Conservation (phyloP, 116 monocot genomes). For the Iris pallida region DNA sequence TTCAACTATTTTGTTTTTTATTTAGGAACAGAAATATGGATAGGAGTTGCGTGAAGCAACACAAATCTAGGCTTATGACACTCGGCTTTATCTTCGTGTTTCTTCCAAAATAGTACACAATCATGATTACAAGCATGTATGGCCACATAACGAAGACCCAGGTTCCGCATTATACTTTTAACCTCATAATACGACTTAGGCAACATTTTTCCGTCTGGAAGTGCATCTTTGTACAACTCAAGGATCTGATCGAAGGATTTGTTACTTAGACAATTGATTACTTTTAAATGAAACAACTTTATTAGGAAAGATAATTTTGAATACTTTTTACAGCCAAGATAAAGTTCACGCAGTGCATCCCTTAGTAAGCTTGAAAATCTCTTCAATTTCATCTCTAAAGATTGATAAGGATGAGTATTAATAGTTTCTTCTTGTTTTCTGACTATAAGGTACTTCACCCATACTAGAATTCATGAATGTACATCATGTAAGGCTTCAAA, state of each 20-base stretch:
- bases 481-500: too few relatives aligned
- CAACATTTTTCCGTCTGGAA: neutral
- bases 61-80: neutral
- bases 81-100: neutral
- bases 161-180: neutral
- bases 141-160: neutral
- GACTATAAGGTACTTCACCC: neutral
- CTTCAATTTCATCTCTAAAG: neutral
- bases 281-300: neutral
- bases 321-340: neutral
- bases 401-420: neutral
- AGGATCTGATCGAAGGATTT: neutral
- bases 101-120: neutral
- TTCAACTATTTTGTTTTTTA: too few relatives aligned
- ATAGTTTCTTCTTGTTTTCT: neutral
- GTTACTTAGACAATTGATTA: neutral
- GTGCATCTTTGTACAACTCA: neutral
- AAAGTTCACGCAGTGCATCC: neutral
- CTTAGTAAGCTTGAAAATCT: neutral
- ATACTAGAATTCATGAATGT: neutral
- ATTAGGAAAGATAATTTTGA: neutral
- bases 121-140: slow-evolving; percentile 1
- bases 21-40: too few relatives aligned
- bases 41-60: too few relatives aligned
- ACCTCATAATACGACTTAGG: neutral